Percentiles rank a stretch among this genome's conserved stretches.
Evolutionary conservation across 305 asterid species (phyloP).

Genomic region (Rubia peregrina): DNA sequence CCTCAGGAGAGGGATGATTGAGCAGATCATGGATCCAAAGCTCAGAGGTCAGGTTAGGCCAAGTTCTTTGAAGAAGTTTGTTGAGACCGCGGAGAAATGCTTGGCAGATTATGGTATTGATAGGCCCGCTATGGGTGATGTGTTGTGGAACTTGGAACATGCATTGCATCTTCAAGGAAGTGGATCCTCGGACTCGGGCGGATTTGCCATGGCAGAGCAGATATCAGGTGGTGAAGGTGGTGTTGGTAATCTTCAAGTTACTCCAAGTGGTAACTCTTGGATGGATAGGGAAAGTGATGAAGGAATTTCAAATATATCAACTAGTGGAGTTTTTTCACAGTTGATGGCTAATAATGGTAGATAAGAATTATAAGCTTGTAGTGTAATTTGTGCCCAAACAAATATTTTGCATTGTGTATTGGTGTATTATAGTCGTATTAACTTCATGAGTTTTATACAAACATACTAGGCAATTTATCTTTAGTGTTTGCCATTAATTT

Average conservation of each 20-base stretch:
- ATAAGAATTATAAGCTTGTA: constrained; percentile 8
- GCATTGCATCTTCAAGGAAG: constrained; percentile 65
- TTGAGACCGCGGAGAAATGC: constrained; percentile 80
- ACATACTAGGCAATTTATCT: not conserved
- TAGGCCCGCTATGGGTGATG: constrained; percentile 85
- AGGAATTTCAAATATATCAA: constrained; percentile 28
- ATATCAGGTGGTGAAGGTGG: constrained; percentile 17
- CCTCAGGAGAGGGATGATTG: constrained; percentile 54
- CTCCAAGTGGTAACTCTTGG: constrained; percentile 14
- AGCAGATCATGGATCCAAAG: constrained; percentile 49
- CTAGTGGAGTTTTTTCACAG: constrained; percentile 38
- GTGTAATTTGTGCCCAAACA: not conserved
- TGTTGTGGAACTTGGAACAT: constrained; percentile 83
- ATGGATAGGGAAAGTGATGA: constrained; percentile 15
- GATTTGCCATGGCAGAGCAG: constrained; percentile 14
- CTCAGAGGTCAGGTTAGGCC: constrained; percentile 48
- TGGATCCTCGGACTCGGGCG: constrained; percentile 20
- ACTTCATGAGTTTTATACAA: too few species aligned
- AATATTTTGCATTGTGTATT: not conserved
- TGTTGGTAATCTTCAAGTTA: constrained; percentile 15
- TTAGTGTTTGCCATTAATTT: too few species aligned
- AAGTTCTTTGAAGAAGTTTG: constrained; percentile 40
- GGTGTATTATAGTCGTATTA: not conserved
- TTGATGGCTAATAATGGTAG: constrained; percentile 33
- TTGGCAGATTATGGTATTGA: constrained; percentile 73